Evolutionary conservation across 495 filamentous ascomycete genomes (phyloP), one percentile per base, ranked within the genome.

Genomic region (Hypoxylon intermedium): DNA sequence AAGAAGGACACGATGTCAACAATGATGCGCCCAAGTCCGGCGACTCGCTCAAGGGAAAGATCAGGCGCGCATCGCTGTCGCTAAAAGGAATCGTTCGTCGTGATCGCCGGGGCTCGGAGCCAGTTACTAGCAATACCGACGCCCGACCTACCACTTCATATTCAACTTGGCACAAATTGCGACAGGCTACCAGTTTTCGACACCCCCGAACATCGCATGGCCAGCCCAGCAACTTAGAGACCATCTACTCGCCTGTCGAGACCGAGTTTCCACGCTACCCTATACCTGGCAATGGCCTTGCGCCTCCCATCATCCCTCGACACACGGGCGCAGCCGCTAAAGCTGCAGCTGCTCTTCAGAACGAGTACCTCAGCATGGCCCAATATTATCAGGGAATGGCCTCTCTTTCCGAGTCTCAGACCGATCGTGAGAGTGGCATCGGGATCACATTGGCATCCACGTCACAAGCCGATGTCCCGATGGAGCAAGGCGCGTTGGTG

Each of bases 371-470:
- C 0, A 48, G 42, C 6, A 47, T 53, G 16, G 43, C 53, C 12
- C 54, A 75, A 73, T 38, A 53, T 1, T 47, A 61, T 58, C 34
- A 64, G 51, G 51, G 75, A 70, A 37, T 62, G 44, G 26, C 54
- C n/a, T 57, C 65, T 19, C 50, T 69, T 0, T 69, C 77, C 11
- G 69, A 75, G 6, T 69, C 68, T n/a, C 63, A 72, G n/a, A 72
- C 77, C 53, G 89, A 92, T 67, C 80, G 84, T 23, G 89, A 92
- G 69, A 91, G 88, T 73, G 89, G 88, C n/a, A 89, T 93, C 51
- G 88, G 87, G 9, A 90, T 93, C 63, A 82, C 87, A n/a, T 61
- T 89, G 3, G 79, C 70, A 42, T 69, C 70, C 15, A 72, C 76
- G 12, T 77, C 77, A 4, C 78, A 84, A 26, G 41, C 67, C 2